Base-by-base conservation (phyloP, 805 yeast genomes). In the Yamadazyma takamatsuzukensis region DNA sequence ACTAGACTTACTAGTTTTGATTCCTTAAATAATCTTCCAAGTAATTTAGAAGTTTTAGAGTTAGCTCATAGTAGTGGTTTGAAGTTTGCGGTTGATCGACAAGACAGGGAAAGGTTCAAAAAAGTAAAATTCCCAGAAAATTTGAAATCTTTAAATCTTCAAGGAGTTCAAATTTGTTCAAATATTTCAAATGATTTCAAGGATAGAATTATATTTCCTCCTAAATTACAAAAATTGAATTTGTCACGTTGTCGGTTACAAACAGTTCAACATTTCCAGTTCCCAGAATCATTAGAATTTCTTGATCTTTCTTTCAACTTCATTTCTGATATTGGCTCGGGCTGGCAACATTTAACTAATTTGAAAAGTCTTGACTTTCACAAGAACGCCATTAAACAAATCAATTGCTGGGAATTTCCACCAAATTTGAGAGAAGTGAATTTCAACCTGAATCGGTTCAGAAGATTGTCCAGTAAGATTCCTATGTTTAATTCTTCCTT, bases 241-340 rank as follows among this genome's bases (percentile, higher is more conserved):
- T 5, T 34, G 12, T n/a, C 6, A 9, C 6, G n/a, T 3, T 34
- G 39, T 14, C 36, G 33, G n/a, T 41, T 39, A 6, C 39, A 47
- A 18, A 43, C 47, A 4, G 15, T 34, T 6, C 23, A 13, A 2
- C 44, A 29, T 28, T 49, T 56, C 30, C 29, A 41, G 21, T 59
- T 62, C 27, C 66, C 68, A 2, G 30, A 37, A 12, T 39, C 38
- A 17, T 41, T 61, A 27, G 41, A 41, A 5, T 36, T 37, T 9
- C 38, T 62, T 24, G 48, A 53, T 21, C 37, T 61, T 24, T 37
- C 49, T 1, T 55, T 48, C 17, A 56, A 63, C 27, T 30, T 40
- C 4, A 36, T 59, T 17, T 29, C 17, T 10, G 26, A 30, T 10
- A 41, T 61, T 4, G 27, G 39, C 1, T 34, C 33, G 13, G 33